Evolutionary conservation across 192 early-diverging fungal species (phyloP).

Genomic region (Cladochytrium replicatum): DNA sequence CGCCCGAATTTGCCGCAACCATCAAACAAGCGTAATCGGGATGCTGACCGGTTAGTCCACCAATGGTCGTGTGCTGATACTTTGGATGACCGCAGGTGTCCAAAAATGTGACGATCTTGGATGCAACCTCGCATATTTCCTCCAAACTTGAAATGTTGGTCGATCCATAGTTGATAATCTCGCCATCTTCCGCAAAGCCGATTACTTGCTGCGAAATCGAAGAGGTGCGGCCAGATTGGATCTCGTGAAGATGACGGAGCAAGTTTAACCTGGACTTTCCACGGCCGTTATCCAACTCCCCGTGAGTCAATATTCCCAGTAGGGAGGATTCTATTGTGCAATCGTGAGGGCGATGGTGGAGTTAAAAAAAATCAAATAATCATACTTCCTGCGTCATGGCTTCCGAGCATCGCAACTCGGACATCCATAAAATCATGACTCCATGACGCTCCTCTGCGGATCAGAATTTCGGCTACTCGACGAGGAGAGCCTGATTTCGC

Average conservation of each 20-base stretch:
- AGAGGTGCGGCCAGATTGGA: constrained; percentile 80
- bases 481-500: constrained; percentile 1
- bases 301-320: constrained; percentile 70
- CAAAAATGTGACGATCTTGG: constrained; percentile 78
- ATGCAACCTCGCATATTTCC: constrained; percentile 68
- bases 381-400: constrained; percentile 53
- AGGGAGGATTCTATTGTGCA: constrained; percentile 61
- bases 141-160: constrained; percentile 70
- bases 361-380: constrained; percentile 1
- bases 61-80: constrained; percentile 79
- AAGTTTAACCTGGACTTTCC: constrained; percentile 77
- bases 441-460: constrained; percentile 51
- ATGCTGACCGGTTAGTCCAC: constrained; percentile 65
- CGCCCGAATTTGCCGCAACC: constrained; percentile 56
- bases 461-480: constrained; percentile 57
- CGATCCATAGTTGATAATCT: constrained; percentile 66
- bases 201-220: constrained; percentile 80
- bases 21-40: constrained; percentile 77
- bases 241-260: constrained; percentile 84
- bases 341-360: background rate
- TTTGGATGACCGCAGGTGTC: constrained; percentile 85
- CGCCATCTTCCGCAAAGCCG: constrained; percentile 67
- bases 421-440: constrained; percentile 65
- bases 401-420: constrained; percentile 74
- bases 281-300: constrained; percentile 73